Base-by-base conservation (phyloP, 1,139 yeast species). In the Yamadazyma aaseri region DNA sequence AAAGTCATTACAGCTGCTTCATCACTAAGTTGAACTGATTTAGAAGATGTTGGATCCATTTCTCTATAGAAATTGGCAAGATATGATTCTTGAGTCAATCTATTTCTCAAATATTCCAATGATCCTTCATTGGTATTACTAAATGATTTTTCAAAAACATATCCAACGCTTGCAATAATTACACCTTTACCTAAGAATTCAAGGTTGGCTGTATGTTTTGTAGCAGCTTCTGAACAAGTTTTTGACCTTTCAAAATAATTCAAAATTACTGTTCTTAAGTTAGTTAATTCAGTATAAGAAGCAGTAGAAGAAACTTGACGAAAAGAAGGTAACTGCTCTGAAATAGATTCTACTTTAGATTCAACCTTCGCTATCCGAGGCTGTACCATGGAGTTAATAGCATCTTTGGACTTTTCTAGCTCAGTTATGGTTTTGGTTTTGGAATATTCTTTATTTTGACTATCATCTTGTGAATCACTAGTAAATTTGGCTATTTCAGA, bases 221-320 rank as follows among this genome's bases (percentile, higher is more conserved):
- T 49, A 3, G 72, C 66, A 26, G 79, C 68, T 39, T 75, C 78
- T 18, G 72, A 65, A 45, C 89, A 82, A n/a, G 85, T 71, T 42
- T 73, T 76, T 6, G 89, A 81, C 34, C 76, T 66, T 47, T 81
- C 84, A 35, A 84, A 72, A 34, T 65, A 70, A 41, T 64, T 61
- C 6, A 69, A 45, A 3, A 68, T 44, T 6, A 53, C 45, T 1
- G 49, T 39, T 26, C 55, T 56, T 13, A 63, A 59, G 2, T 56
- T 30, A 1, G 39, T 17, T 4, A 35, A 17, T 18, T 36, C 30
- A 2, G 33, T 28, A 10, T 22, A 17, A 7, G 31, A 26, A 26
- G 34, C 28, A 1, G 26, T 32, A 10, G 34, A 15, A 2, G 39
- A 14, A 7, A 38, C 24, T 7, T 30, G 35, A 5, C 35, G 34